phyloP scores from a whole-genome alignment of 2,329 filamentous ascomycete genomes.

The Xylaria sp. region DNA sequence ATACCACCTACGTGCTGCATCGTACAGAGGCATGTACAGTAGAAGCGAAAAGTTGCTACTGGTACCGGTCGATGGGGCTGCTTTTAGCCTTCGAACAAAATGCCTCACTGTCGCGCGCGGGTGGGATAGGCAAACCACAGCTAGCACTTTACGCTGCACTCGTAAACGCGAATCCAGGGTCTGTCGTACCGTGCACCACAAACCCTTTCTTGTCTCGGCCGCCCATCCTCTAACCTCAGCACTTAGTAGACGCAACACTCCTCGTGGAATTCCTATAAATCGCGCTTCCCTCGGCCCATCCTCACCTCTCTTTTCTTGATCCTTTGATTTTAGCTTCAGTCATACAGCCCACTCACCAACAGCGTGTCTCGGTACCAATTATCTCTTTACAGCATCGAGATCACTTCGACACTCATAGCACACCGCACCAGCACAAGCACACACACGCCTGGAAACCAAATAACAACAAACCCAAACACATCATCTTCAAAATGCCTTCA shows the following conservation, averaged over 20 bases:
- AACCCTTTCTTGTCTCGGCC: conserved; percentile 6
- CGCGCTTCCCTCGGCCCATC: conserved; percentile 27
- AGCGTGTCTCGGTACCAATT: not conserved
- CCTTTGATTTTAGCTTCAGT: not conserved
- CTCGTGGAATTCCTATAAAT: conserved; percentile 33
- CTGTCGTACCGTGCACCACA: conserved; percentile 17
- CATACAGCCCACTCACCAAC: not conserved
- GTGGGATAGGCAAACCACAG: not conserved
- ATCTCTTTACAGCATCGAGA: not conserved
- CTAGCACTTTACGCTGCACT: conserved; percentile 8
- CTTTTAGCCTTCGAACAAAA: conserved; percentile 36
- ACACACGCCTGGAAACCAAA: not conserved
- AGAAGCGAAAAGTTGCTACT: conserved; percentile 16
- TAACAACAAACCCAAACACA: conserved; percentile 5
- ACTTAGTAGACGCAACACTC: conserved; percentile 16
- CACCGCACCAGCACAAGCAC: not conserved
- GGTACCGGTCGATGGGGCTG: conserved; percentile 23
- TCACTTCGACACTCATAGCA: not conserved
- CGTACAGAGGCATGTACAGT: not conserved
- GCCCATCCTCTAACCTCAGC: conserved; percentile 24
- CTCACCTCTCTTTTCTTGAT: not conserved
- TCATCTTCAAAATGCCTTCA: conserved; percentile 46
- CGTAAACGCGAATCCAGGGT: conserved; percentile 26
- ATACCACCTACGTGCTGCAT: not conserved
- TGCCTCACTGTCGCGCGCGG: conserved; percentile 31